A percentile compares a stretch with the other conserved stretches of the same genome.
phyloP scores from a whole-genome alignment of 352 stramenopile genomes.

The Pythium phragmiticola region DNA sequence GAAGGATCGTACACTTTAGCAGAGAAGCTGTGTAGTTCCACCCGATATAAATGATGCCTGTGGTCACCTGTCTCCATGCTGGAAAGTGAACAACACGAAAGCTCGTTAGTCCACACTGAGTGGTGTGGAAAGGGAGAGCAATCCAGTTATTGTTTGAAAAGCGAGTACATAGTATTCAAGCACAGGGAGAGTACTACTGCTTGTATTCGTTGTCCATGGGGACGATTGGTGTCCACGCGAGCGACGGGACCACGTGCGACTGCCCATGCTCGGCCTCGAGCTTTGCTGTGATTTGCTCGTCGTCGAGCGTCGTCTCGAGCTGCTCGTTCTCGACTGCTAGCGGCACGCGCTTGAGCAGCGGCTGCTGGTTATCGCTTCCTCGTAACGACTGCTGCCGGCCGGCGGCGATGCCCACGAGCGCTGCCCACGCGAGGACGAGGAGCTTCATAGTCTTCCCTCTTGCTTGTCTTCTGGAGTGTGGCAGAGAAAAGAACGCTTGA shows the following conservation, averaged over 20 bases:
- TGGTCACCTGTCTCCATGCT: no score
- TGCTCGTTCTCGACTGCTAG: not conserved
- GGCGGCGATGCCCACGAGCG: not conserved
- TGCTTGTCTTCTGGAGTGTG: not conserved
- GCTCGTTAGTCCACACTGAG: no score
- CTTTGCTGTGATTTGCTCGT: constrained; percentile 2
- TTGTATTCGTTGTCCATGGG: not conserved
- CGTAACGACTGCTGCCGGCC: not conserved
- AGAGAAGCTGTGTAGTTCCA: no score
- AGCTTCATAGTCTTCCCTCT: not conserved
- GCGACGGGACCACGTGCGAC: constrained; percentile 1
- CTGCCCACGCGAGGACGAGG: not conserved
- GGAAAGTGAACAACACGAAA: no score
- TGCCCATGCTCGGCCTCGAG: constrained; percentile 9
- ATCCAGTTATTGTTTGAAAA: no score
- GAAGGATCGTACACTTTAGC: no score
- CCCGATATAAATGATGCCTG: no score
- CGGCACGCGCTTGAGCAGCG: constrained; percentile 12
- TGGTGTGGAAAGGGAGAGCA: no score
- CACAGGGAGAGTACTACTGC: not conserved
- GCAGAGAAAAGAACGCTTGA: not conserved
- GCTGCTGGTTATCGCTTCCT: not conserved
- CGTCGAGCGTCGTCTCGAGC: constrained; percentile 1
- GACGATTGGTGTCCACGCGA: constrained; percentile 9
- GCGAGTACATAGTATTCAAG: not conserved